Percentiles rank a stretch among this genome's conserved stretches.
Conservation (phyloP, 331 rosid genomes). For the Ulmus americana region DNA sequence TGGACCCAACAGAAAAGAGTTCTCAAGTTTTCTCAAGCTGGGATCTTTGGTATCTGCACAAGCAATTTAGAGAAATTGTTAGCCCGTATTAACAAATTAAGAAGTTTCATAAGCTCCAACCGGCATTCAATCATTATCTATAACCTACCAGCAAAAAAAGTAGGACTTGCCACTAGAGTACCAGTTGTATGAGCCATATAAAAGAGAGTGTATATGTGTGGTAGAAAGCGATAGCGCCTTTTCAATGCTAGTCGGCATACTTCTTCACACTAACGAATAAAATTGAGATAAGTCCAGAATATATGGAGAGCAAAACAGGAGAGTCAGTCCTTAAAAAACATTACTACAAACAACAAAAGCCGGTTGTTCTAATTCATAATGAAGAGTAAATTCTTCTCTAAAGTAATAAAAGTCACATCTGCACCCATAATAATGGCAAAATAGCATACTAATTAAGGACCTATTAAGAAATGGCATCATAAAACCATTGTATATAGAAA, state of each 20-base stretch:
- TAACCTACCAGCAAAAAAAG: constrained; percentile 75
- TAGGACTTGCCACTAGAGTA: constrained; percentile 70
- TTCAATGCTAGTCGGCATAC: constrained; percentile 79
- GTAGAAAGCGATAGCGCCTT: constrained; percentile 78
- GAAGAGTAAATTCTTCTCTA: not conserved
- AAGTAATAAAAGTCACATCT: not conserved
- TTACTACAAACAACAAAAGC: not conserved
- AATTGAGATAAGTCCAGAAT: constrained; percentile 29
- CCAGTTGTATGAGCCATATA: constrained; percentile 77
- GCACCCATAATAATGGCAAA: not conserved
- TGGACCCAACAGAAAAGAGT: constrained; percentile 81
- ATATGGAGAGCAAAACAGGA: constrained; percentile 5
- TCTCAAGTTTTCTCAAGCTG: constrained; percentile 60
- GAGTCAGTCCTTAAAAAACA: constrained; percentile 19
- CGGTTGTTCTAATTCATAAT: not conserved
- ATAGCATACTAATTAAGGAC: too few relatives aligned
- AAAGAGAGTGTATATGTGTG: constrained; percentile 79
- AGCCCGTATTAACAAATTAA: constrained; percentile 12
- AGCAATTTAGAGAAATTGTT: constrained; percentile 13
- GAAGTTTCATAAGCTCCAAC: constrained; percentile 15
- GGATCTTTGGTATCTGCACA: constrained; percentile 75
- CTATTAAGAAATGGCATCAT: too few relatives aligned
- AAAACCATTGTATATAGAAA: too few relatives aligned
- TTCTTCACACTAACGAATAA: constrained; percentile 72
- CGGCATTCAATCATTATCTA: constrained; percentile 19